These are phyloP conservation scores for Camellia oleifera DNA, from an alignment of 179 eudicot species.

Conservation along the genomic window DNA sequence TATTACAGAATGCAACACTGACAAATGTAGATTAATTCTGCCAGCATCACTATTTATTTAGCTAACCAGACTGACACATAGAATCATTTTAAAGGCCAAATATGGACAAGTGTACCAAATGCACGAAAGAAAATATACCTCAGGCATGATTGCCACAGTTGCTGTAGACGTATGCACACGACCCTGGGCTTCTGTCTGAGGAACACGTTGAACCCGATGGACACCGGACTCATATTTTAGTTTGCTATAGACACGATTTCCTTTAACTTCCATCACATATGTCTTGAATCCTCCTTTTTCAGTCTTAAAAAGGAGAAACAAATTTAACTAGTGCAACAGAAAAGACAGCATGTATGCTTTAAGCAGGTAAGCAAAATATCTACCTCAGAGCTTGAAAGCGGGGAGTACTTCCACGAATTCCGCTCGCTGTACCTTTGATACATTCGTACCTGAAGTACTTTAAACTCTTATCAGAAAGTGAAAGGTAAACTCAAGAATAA, in stretches of 20 bases:
- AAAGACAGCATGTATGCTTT: constrained; percentile 1
- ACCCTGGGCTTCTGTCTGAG: constrained; percentile 96
- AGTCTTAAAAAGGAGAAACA: constrained; percentile 41
- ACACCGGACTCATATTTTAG: constrained; percentile 95
- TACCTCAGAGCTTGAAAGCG: constrained; percentile 89
- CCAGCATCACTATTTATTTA: neutral
- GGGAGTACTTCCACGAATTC: constrained; percentile 73
- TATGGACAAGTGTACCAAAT: neutral
- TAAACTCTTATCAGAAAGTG: neutral
- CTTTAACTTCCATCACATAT: constrained; percentile 96
- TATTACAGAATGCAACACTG: neutral
- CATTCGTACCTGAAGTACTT: constrained; percentile 74
- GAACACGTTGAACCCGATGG: constrained; percentile 99
- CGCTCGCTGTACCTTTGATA: constrained; percentile 84
- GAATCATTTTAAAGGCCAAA: neutral
- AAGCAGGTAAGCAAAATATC: constrained; percentile 5
- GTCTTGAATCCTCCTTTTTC: constrained; percentile 92
- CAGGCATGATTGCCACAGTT: constrained; percentile 99
- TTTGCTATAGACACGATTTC: constrained; percentile 90
- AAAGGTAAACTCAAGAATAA: neutral
- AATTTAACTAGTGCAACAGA: constrained; percentile 22
- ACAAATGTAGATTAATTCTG: neutral
- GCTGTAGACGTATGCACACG: constrained; percentile 99
- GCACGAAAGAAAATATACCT: constrained; percentile 44
- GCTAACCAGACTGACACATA: neutral